These are phyloP conservation scores for Aaosphaeria arxii DNA, from an alignment of 2,329 filamentous ascomycete genomes.

Conservation along the genomic window DNA sequence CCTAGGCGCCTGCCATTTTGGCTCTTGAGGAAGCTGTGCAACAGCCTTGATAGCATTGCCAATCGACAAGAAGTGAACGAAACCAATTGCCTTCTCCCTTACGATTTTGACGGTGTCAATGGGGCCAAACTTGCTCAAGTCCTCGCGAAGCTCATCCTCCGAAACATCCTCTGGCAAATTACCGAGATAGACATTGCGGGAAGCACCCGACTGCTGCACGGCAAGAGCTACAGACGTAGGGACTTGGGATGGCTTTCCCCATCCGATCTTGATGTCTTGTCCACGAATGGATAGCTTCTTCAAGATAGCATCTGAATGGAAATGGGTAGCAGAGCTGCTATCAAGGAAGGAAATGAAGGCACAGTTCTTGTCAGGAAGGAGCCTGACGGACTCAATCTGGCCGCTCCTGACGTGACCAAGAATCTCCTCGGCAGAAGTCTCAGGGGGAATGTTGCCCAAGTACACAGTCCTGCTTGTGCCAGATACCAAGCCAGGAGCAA, in stretches of 20 bases:
- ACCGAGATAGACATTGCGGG: constrained; percentile 93
- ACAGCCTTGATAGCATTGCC: constrained; percentile 98
- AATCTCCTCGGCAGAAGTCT: constrained; percentile 95
- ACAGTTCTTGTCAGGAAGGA: constrained; percentile 98
- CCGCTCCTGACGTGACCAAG: constrained; percentile 93
- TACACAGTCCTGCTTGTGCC: constrained; percentile 96
- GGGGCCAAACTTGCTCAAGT: constrained; percentile 91
- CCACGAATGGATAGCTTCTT: constrained; percentile 99
- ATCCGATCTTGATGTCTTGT: constrained; percentile 99
- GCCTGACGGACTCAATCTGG: constrained; percentile 96
- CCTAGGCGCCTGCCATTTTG: constrained; percentile 93
- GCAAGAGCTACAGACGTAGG: constrained; percentile 96
- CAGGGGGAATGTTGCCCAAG: constrained; percentile 95
- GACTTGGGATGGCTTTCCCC: constrained; percentile 98
- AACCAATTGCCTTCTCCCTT: constrained; percentile 95
- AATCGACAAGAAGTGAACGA: constrained; percentile 96
- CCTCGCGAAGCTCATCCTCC: constrained; percentile 90
- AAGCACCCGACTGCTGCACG: constrained; percentile 95
- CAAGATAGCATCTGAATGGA: constrained; percentile 98
- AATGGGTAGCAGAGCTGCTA: constrained; percentile 95
- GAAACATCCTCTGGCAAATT: constrained; percentile 86
- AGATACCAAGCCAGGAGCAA: constrained; percentile 76
- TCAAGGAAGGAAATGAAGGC: constrained; percentile 99
- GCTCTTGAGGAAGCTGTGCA: constrained; percentile 89
- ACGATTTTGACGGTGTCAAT: constrained; percentile 98